A percentile compares a stretch with the other conserved stretches of the same genome.
Evolutionary conservation across 257 asterid genomes (phyloP).

Genomic region (Solanum raphanifolium): DNA sequence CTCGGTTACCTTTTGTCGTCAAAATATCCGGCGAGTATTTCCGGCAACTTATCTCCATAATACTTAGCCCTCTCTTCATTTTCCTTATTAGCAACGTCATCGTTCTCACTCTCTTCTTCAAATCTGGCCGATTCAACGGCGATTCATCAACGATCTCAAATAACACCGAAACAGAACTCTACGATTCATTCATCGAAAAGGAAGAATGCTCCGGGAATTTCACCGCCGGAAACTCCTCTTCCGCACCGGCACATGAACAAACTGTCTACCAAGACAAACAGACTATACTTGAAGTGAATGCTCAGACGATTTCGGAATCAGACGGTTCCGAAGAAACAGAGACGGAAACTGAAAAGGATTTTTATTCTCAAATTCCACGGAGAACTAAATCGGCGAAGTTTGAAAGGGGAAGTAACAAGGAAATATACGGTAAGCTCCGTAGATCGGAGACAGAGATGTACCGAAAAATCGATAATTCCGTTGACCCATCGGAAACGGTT

Average conservation of each 20-base stretch:
- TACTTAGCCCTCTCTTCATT: conserved; percentile 47
- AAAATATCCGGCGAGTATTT: conserved; percentile 45
- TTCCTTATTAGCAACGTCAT: conserved; percentile 55
- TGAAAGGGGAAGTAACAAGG: conserved; percentile 2
- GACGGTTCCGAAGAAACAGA: not conserved
- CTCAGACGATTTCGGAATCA: not conserved
- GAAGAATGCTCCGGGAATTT: not conserved
- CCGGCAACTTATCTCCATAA: conserved; percentile 26
- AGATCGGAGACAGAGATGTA: conserved; percentile 40
- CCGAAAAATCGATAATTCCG: conserved; percentile 18
- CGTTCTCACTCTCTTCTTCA: conserved; percentile 50
- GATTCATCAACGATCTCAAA: not conserved
- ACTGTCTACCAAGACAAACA: conserved; percentile 39
- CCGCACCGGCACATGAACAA: conserved; percentile 15
- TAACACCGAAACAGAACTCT: conserved; percentile 3
- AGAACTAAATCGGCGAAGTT: conserved; percentile 21
- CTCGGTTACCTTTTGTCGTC: conserved; percentile 45
- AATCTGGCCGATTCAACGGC: conserved; percentile 28
- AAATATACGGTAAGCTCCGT: conserved; percentile 26
- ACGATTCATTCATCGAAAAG: conserved; percentile 14
- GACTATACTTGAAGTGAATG: conserved; percentile 22
- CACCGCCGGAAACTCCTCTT: not conserved
- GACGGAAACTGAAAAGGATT: not conserved
- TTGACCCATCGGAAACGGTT: conserved; percentile 14
- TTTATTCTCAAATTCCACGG: not conserved